These are phyloP conservation scores for Xylariaceae sp. DNA, from an alignment of 2,329 filamentous ascomycete species.

Conservation along the genomic window DNA sequence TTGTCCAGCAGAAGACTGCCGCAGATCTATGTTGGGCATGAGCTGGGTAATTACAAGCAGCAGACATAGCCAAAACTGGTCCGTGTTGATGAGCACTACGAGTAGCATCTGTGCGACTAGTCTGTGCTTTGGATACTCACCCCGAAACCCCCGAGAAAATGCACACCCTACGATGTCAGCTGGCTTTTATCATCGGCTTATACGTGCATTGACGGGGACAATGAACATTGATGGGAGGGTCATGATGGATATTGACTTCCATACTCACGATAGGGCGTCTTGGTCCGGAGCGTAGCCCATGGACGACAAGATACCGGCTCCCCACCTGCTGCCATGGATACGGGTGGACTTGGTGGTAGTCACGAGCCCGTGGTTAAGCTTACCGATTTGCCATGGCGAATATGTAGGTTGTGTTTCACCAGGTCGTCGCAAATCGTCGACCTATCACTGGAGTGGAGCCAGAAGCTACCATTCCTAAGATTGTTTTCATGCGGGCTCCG, in stretches of 20 bases:
- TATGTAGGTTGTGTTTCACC: slow-evolving; percentile 24
- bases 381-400: slow-evolving; percentile 12
- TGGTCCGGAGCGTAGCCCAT: not conserved
- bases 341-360: slow-evolving; percentile 9
- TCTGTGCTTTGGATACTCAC: not conserved
- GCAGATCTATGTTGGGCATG: slow-evolving; percentile 52
- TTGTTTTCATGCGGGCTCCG: slow-evolving; percentile 5
- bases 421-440: slow-evolving; percentile 16
- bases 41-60: slow-evolving; percentile 1
- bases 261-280: not conserved
- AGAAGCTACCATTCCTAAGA: not conserved
- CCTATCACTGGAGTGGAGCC: slow-evolving; percentile 15
- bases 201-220: not conserved
- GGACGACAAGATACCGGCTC: not conserved
- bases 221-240: not conserved
- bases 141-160: not conserved
- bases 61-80: not conserved
- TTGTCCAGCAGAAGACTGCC: slow-evolving; percentile 44
- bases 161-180: not conserved
- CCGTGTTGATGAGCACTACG: not conserved
- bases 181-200: not conserved
- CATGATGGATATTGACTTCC: not conserved
- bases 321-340: not conserved
- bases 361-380: slow-evolving; percentile 14
- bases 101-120: slow-evolving; percentile 1